phyloP scores from a whole-genome alignment of 192 early-diverging fungal species.

The Mortierella alpina region DNA sequence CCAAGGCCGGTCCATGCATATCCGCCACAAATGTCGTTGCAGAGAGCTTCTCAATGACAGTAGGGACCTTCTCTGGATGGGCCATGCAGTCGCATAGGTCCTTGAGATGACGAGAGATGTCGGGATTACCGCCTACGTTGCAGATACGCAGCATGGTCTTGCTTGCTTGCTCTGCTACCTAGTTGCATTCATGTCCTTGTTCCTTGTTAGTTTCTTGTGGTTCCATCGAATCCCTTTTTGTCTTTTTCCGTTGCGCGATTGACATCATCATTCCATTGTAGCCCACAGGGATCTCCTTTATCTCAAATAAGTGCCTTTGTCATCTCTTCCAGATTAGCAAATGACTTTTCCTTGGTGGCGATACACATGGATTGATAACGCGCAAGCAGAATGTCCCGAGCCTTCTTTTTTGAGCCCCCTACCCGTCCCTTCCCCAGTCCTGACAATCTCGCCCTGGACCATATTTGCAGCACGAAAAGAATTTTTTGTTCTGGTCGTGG shows the following conservation, averaged over 20 bases:
- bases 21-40: conserved; percentile 83
- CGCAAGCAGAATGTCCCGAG: too few relatives aligned
- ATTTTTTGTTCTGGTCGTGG: background rate
- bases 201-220: background rate
- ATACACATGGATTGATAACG: too few relatives aligned
- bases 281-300: too few relatives aligned
- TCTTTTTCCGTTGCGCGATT: too few relatives aligned
- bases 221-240: too few relatives aligned
- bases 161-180: conserved; percentile 58
- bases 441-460: too few relatives aligned
- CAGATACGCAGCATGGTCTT: conserved; percentile 76
- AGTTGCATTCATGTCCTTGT: background rate
- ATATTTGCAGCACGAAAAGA: background rate
- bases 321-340: too few relatives aligned
- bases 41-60: conserved; percentile 78
- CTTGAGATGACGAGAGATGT: conserved; percentile 76
- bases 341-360: too few relatives aligned
- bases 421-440: too few relatives aligned
- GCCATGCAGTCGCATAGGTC: conserved; percentile 81
- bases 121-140: conserved; percentile 79
- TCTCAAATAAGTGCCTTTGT: too few relatives aligned
- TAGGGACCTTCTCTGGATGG: conserved; percentile 78
- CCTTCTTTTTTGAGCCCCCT: too few relatives aligned
- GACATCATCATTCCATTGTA: too few relatives aligned
- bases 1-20: conserved; percentile 79